A percentile compares a stretch with the other conserved stretches of the same genome.
These are phyloP conservation scores for Polyporus arcularius DNA, from an alignment of 768 basidiomycete species.

Conservation along the genomic window DNA sequence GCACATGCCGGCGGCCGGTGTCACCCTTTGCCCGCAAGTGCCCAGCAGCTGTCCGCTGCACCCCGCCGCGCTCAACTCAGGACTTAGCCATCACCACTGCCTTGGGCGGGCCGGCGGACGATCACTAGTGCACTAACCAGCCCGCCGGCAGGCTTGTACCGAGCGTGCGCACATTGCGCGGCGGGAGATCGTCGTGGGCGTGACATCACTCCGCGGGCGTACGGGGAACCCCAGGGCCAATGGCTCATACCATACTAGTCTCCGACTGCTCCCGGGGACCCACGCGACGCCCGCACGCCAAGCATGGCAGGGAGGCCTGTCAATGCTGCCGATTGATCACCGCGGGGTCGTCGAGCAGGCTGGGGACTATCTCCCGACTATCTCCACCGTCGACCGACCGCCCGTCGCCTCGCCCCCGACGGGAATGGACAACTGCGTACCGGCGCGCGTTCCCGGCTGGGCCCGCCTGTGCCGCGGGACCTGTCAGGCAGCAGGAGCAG, in stretches of 20 bases:
- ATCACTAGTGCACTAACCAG: neutral
- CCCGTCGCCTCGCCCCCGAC: constrained; percentile 1
- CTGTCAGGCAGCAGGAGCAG: neutral
- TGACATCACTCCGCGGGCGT: constrained; percentile 16
- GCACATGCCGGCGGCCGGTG: constrained; percentile 14
- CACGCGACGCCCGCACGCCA: constrained; percentile 2
- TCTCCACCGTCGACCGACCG: constrained; percentile 15
- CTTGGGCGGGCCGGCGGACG: neutral
- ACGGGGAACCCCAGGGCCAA: neutral
- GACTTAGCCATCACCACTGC: neutral
- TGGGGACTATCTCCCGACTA: constrained; percentile 21
- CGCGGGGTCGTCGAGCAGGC: constrained; percentile 13
- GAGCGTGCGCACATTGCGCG: constrained; percentile 11
- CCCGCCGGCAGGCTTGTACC: neutral
- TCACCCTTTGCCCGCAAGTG: neutral
- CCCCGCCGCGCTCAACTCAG: neutral
- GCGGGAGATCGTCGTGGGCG: constrained; percentile 15
- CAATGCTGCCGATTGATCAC: constrained; percentile 14
- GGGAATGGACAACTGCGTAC: neutral
- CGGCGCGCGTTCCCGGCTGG: neutral
- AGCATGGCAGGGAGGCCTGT: constrained; percentile 1
- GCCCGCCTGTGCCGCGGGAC: neutral
- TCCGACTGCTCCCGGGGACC: neutral
- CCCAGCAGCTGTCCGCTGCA: neutral
- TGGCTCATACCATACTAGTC: neutral